Evolutionary conservation across 768 basidiomycete genomes (phyloP).

Genomic region (Myochromella boudieri): DNA sequence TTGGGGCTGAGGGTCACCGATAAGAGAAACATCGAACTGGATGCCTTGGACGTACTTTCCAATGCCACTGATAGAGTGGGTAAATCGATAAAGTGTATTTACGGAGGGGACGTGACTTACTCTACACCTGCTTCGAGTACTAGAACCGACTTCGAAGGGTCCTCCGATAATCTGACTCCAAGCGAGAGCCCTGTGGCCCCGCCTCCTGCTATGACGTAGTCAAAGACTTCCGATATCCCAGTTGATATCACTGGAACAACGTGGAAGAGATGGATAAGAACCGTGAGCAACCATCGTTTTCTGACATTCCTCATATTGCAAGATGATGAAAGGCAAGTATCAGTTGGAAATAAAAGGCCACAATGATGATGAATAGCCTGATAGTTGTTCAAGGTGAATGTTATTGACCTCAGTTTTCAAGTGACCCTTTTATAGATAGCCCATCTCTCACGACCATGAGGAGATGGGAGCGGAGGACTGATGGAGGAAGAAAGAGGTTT

Average conservation of each 20-base stretch:
- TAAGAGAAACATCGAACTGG: not conserved
- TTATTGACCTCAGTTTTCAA: too few species aligned
- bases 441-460: too few species aligned
- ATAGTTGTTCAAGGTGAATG: too few species aligned
- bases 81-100: not conserved
- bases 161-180: constrained; percentile 11
- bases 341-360: too few species aligned
- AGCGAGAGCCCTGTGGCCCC: constrained; percentile 12
- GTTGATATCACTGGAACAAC: not conserved
- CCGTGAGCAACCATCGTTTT: too few species aligned
- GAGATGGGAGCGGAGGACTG: too few species aligned
- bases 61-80: constrained; percentile 2
- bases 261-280: not conserved
- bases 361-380: too few species aligned
- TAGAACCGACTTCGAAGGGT: constrained; percentile 11
- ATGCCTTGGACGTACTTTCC: constrained; percentile 5
- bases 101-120: not conserved
- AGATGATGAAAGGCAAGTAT: too few species aligned
- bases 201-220: constrained; percentile 12
- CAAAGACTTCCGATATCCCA: not conserved
- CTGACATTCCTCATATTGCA: too few species aligned
- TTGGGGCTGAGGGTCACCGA: constrained; percentile 5
- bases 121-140: constrained; percentile 11
- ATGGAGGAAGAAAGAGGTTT: too few species aligned
- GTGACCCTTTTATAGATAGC: too few species aligned